Evolutionary conservation across 2,329 filamentous ascomycete genomes (phyloP).

Genomic region (Fusarium brachygibbosum): DNA sequence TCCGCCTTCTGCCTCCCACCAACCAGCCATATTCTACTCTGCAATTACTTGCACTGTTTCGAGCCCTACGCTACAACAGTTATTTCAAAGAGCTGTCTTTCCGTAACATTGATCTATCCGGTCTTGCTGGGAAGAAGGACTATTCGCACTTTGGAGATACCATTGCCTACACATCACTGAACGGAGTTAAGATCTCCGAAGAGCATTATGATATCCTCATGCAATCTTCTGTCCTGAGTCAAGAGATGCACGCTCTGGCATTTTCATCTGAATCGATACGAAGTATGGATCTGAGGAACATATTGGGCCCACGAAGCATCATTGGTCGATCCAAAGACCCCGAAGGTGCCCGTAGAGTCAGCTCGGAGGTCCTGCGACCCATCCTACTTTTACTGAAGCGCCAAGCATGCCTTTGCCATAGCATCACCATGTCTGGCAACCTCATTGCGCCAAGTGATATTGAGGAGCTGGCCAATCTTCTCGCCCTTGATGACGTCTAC

Average conservation of each 20-base stretch:
- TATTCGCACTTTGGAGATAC: conserved; percentile 60
- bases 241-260: conserved; percentile 68
- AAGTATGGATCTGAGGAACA: conserved; percentile 66
- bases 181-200: conserved; percentile 63
- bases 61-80: conserved; percentile 70
- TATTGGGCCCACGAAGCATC: conserved; percentile 50
- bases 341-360: conserved; percentile 47
- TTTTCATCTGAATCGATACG: conserved; percentile 69
- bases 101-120: conserved; percentile 63
- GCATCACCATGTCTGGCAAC: conserved; percentile 65
- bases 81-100: conserved; percentile 72
- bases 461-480: conserved; percentile 57
- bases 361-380: conserved; percentile 61
- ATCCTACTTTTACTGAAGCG: conserved; percentile 65
- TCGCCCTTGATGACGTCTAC: conserved; percentile 54
- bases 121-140: conserved; percentile 58
- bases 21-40: conserved; percentile 60
- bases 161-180: conserved; percentile 66
- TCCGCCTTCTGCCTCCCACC: conserved; percentile 63
- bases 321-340: conserved; percentile 41
- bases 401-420: conserved; percentile 63
- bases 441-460: conserved; percentile 61
- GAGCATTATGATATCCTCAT: conserved; percentile 64
- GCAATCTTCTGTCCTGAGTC: conserved; percentile 65
- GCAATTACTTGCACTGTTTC: conserved; percentile 69